Evolutionary conservation across 2,329 filamentous ascomycete species (phyloP).

Genomic region (Microdochium paspali): DNA sequence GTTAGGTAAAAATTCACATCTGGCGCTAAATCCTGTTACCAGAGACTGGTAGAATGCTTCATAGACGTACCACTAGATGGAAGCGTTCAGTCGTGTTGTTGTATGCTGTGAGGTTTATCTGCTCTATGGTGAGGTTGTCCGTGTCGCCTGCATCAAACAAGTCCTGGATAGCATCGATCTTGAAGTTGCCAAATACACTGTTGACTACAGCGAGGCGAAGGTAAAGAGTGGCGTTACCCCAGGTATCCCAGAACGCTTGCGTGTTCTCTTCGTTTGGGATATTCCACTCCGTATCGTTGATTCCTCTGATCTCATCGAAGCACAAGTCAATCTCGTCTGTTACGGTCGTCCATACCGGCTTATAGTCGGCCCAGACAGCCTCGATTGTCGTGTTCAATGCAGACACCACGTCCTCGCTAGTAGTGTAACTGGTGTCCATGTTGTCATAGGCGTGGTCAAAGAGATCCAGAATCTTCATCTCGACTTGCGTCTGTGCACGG

Average conservation of each 20-base stretch:
- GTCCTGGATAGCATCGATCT: conserved; percentile 2
- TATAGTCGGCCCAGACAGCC: conserved; percentile 1
- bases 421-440: conserved; percentile 1
- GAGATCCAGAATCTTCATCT: conserved; percentile 15
- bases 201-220: conserved; percentile 4
- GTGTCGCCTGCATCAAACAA: neutral
- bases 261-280: neutral
- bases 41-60: conserved; percentile 3
- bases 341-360: neutral
- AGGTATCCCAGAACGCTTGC: neutral
- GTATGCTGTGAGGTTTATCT: neutral
- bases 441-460: conserved; percentile 1
- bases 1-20: too few relatives aligned
- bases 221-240: neutral
- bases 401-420: conserved; percentile 4
- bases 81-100: conserved; percentile 1
- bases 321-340: neutral
- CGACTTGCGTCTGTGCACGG: conserved; percentile 1
- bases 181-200: conserved; percentile 6
- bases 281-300: neutral
- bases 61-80: conserved; percentile 3
- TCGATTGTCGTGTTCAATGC: conserved; percentile 2
- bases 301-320: neutral
- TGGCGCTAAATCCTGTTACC: too few relatives aligned
- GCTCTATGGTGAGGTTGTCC: neutral